These are phyloP conservation scores for Neurospora sp. DNA, from an alignment of 495 filamentous ascomycete genomes.

Conservation along the genomic window DNA sequence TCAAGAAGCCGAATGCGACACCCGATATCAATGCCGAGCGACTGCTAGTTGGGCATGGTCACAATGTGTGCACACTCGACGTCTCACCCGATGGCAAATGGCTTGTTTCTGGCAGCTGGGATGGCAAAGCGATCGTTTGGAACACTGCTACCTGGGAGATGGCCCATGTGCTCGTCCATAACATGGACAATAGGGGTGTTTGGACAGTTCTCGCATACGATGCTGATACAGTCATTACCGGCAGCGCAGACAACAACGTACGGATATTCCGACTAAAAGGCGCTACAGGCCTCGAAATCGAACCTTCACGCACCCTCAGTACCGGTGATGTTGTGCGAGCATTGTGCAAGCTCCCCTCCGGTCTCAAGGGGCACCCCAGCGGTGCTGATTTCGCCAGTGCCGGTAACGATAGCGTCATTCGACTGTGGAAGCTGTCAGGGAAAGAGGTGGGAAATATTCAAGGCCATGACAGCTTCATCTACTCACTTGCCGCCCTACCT, in stretches of 20 bases:
- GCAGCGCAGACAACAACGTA: slow-evolving; percentile 83
- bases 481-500: slow-evolving; percentile 67
- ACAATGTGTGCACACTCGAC: slow-evolving; percentile 83
- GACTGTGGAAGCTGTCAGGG: slow-evolving; percentile 73
- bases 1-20: slow-evolving; percentile 52
- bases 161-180: slow-evolving; percentile 49
- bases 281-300: slow-evolving; percentile 57
- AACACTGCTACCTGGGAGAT: slow-evolving; percentile 64
- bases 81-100: slow-evolving; percentile 56
- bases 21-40: slow-evolving; percentile 70
- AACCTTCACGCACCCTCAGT: slow-evolving; percentile 62
- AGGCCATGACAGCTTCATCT: slow-evolving; percentile 94
- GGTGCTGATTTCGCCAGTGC: slow-evolving; percentile 82
- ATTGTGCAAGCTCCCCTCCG: slow-evolving; percentile 63
- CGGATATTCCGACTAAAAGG: slow-evolving; percentile 64
- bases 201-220: slow-evolving; percentile 88
- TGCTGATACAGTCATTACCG: slow-evolving; percentile 72
- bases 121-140: slow-evolving; percentile 76
- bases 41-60: slow-evolving; percentile 72
- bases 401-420: slow-evolving; percentile 77
- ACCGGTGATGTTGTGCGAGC: slow-evolving; percentile 81
- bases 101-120: slow-evolving; percentile 94
- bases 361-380: slow-evolving; percentile 52
- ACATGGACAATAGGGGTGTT: slow-evolving; percentile 64
- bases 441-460: slow-evolving; percentile 60